Percentiles rank a stretch among this genome's conserved stretches.
These are phyloP conservation scores for Dichomitus squalens DNA, from an alignment of 1,284 basidiomycete genomes.

Conservation along the genomic window DNA sequence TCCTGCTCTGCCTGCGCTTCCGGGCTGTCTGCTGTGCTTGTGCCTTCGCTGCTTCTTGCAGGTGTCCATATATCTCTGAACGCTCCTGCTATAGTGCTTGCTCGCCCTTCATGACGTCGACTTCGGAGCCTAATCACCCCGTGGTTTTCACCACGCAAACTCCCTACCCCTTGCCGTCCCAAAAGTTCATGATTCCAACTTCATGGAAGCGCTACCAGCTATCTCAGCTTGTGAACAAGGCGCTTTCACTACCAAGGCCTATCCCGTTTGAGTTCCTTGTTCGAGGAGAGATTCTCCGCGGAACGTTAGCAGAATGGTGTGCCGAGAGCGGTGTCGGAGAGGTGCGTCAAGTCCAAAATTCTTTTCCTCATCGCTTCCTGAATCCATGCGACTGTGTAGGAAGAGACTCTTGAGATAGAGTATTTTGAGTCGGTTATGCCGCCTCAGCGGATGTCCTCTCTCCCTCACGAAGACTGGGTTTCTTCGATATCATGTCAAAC, in stretches of 20 bases:
- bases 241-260: conserved; percentile 72
- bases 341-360: conserved; percentile 38
- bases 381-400: conserved; percentile 42
- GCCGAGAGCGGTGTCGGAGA: conserved; percentile 71
- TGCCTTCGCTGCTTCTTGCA: no score
- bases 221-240: conserved; percentile 97
- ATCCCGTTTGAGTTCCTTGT: conserved; percentile 96
- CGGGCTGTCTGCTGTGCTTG: no score
- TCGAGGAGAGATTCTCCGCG: conserved; percentile 78
- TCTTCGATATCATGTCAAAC: conserved; percentile 76
- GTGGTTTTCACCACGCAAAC: conserved; percentile 85
- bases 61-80: no score
- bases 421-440: conserved; percentile 94
- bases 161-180: conserved; percentile 80
- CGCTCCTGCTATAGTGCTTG: no score
- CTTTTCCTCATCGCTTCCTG: neutral
- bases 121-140: conserved; percentile 46
- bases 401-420: conserved; percentile 91
- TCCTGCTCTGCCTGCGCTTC: no score
- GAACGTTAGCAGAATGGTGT: conserved; percentile 80
- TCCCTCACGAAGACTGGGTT: conserved; percentile 95
- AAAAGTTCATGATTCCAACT: conserved; percentile 93
- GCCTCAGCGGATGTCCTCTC: conserved; percentile 78
- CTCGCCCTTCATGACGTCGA: conserved; percentile 11
- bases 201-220: conserved; percentile 94